Evolutionary conservation across 2,329 filamentous ascomycete species (phyloP).

Genomic region (Monilinia vaccinii-corymbosi): DNA sequence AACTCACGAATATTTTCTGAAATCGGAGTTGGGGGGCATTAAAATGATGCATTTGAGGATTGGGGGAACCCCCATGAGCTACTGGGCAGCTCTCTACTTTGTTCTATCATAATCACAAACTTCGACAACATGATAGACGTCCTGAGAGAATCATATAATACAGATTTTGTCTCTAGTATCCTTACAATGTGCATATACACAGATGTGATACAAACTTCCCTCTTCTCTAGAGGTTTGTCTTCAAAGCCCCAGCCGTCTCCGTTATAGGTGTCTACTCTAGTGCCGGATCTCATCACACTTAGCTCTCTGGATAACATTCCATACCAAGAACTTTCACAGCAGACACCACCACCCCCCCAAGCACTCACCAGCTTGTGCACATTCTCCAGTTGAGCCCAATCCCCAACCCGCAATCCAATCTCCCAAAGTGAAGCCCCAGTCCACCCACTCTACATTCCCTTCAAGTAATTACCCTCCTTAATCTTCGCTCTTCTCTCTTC

Average conservation of each 20-base stretch:
- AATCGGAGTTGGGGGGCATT: neutral
- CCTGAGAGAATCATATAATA: conserved; percentile 2
- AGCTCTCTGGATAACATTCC: neutral
- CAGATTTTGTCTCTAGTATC: neutral
- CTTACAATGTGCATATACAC: neutral
- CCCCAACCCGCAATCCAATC: neutral
- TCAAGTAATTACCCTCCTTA: conserved; percentile 80
- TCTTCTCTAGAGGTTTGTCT: neutral
- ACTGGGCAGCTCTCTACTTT: neutral
- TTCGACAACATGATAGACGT: neutral
- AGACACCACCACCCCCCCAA: neutral
- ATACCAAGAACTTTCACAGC: neutral
- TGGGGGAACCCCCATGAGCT: neutral
- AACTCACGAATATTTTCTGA: neutral
- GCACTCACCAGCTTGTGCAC: neutral
- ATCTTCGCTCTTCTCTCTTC: conserved; percentile 66
- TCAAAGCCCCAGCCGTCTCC: neutral
- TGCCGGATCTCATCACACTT: neutral
- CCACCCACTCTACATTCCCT: conserved; percentile 47
- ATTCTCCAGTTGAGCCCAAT: neutral
- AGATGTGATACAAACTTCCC: neutral
- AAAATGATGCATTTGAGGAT: neutral
- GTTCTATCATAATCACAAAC: neutral
- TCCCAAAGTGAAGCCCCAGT: neutral
- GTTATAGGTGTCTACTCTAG: neutral